Evolutionary conservation across 164 flowering plant species (phyloP).

Genomic region (Aristolochia californica): DNA sequence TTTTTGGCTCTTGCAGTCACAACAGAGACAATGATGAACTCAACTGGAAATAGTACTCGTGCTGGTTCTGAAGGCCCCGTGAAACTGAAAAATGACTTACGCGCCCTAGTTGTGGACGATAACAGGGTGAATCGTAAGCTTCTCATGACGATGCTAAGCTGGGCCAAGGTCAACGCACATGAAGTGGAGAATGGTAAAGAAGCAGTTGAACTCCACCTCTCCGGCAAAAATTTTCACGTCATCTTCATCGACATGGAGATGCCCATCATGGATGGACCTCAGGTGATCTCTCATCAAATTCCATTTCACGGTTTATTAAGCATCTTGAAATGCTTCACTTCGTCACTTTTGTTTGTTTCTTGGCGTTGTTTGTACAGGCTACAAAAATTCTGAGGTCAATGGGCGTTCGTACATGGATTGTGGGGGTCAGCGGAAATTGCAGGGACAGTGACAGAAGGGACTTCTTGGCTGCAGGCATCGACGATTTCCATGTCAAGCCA

Average conservation of each 20-base stretch:
- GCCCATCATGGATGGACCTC: constrained; percentile 1
- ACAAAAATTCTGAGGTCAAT: constrained; percentile 1
- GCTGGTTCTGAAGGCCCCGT: neutral
- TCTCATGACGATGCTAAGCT: neutral
- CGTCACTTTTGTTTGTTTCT: too few relatives aligned
- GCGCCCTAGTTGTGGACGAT: neutral
- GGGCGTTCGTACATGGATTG: neutral
- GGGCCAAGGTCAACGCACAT: neutral
- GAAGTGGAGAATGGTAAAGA: neutral
- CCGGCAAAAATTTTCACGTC: neutral
- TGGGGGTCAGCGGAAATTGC: neutral
- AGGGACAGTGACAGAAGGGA: neutral
- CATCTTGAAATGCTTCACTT: too few relatives aligned
- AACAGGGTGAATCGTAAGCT: neutral
- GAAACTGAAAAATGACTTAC: neutral
- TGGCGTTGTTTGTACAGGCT: neutral
- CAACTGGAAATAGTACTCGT: too few relatives aligned
- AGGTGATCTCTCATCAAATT: neutral
- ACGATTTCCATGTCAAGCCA: neutral
- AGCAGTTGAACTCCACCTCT: neutral
- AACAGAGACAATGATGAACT: too few relatives aligned
- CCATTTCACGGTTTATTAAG: too few relatives aligned
- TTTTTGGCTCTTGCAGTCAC: too few relatives aligned
- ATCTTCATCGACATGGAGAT: constrained; percentile 1
- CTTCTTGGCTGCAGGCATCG: neutral